Evolutionary conservation across 1,139 yeast species (phyloP), one percentile per base, ranked within the genome.

Genomic region (Magnusiomyces clavatus): DNA sequence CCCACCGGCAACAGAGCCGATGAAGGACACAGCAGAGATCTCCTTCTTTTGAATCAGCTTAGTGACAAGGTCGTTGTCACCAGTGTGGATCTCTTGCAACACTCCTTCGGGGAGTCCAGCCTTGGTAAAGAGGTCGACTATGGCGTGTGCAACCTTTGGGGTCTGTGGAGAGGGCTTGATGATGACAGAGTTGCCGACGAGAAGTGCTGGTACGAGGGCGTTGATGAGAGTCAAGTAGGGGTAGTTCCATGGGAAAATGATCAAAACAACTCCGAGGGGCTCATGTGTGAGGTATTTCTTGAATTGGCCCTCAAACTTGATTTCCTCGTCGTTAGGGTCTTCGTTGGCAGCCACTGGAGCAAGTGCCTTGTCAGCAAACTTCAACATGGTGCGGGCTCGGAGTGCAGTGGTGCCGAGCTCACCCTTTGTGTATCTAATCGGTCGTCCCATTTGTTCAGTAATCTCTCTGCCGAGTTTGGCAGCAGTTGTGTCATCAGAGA

Each of bases 231-330:
- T 83, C 69, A 83, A 74, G 62, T 85, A 73, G 51, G 95, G 95
- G 75, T 85, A 86, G 69, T 86, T 86, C 94, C 95, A 86, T 52
- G 95, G 95, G 63, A 86, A 84, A 59, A 87, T 83, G 67, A 84
- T 86, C 50, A 89, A 88, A 66, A 86, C 82, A 46, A 84, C 90
- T 61, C 95, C 95, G 57, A 80, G 72, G 53, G 89, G 88, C 64
- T 82, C 88, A 45, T 60, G 75, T 51, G 76, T 69, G 29, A 82
- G 74, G 70, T 80, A 86, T 53, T 67, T 65, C 19, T 61, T 63
- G 60, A 69, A 65, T 40, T 59, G 57, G 29, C 60, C 57, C 17
- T 54, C 58, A 41, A 53, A 53, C 31, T 49, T 52, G 38, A 55
- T 50, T 24, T 50, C 45, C 17, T 38, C 42, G 39, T 52, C 48